These are phyloP conservation scores for Hyaloscypha hepaticicola DNA, from an alignment of 495 filamentous ascomycete genomes.

Conservation along the genomic window DNA sequence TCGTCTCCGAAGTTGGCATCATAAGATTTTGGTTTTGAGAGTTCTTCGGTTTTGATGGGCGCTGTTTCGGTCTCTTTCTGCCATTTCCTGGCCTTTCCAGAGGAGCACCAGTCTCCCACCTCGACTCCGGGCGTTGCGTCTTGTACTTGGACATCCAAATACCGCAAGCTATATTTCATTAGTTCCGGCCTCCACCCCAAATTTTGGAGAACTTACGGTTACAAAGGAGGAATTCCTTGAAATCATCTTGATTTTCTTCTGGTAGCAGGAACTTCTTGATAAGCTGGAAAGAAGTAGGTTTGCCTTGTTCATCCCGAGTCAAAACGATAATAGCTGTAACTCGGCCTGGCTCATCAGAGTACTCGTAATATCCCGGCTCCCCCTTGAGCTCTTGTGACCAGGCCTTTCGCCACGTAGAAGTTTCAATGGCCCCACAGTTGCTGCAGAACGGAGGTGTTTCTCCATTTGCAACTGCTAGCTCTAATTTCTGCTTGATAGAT, in stretches of 20 bases:
- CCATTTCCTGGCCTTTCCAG: constrained; percentile 39
- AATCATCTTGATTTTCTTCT: constrained; percentile 60
- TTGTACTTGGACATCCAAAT: constrained; percentile 90
- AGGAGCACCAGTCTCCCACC: constrained; percentile 87
- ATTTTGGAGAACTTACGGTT: constrained; percentile 54
- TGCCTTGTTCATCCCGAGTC: constrained; percentile 57
- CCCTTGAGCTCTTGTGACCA: constrained; percentile 69
- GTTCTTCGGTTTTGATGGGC: constrained; percentile 44
- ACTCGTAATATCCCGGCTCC: constrained; percentile 58
- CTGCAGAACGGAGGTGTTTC: constrained; percentile 81
- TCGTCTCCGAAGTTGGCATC: constrained; percentile 49
- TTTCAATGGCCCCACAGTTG: constrained; percentile 93
- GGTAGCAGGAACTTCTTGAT: constrained; percentile 72
- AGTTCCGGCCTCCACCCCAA: neutral
- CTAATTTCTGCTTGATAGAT: constrained; percentile 61
- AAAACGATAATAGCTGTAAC: constrained; percentile 66
- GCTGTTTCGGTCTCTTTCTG: constrained; percentile 46
- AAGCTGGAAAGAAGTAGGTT: constrained; percentile 60
- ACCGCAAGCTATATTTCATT: constrained; percentile 60
- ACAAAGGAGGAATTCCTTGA: constrained; percentile 72
- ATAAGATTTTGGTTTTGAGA: constrained; percentile 35
- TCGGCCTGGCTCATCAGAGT: constrained; percentile 62
- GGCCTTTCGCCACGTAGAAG: constrained; percentile 90
- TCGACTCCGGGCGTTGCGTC: constrained; percentile 74
- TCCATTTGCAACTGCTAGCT: constrained; percentile 65